Evolutionary conservation across 2,329 filamentous ascomycete genomes (phyloP), one percentile per base, ranked within the genome.

Genomic region (Coleophoma cylindrospora): DNA sequence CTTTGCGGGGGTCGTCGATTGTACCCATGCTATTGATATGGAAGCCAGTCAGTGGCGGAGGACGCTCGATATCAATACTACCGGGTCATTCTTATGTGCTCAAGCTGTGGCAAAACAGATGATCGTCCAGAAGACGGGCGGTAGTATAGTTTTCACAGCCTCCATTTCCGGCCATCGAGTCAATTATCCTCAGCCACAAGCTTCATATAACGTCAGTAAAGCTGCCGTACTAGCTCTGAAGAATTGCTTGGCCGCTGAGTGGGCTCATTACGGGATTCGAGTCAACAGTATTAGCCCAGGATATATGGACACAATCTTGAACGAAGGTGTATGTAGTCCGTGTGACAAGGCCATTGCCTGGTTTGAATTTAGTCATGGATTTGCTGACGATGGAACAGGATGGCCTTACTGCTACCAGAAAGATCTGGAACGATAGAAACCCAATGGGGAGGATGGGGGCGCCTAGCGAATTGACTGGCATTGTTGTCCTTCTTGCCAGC

Each of bases 121-220:
- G 76, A 71, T 77, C 12, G 49, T 64, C 12, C 62, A 73, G 47
- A 68, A 70, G 0, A 72, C 64, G 0, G 77, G 80, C 0, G 86
- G 86, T 0, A 75, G 75, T 38, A 86, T 90, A 49, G 70, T 84
- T 1, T 76, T 91, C 51, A 81, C 81, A 0, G 82, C 86, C 0
- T 84, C 79, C 11, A 86, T 89, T 44, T 86, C 81, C 1, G 86
- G 75, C 0, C 84, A 89, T 55, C 64, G 75, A 2, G 84, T 86
- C 50, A 89, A 89, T 59, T 89, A 74, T 59, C 86, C 86, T 0
- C 86, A 89, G 61, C 84, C 86, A 0, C 87, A 91, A 61, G 74
- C 73, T 0, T 79, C 81, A 0, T 91, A 91, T 62, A 91, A 91
- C 56, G 81, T 82, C 1, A 81, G 76, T 55, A 91, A 91, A 65